These are phyloP conservation scores for Phytophthora syringae DNA, from an alignment of 352 stramenopile species.

Conservation along the genomic window DNA sequence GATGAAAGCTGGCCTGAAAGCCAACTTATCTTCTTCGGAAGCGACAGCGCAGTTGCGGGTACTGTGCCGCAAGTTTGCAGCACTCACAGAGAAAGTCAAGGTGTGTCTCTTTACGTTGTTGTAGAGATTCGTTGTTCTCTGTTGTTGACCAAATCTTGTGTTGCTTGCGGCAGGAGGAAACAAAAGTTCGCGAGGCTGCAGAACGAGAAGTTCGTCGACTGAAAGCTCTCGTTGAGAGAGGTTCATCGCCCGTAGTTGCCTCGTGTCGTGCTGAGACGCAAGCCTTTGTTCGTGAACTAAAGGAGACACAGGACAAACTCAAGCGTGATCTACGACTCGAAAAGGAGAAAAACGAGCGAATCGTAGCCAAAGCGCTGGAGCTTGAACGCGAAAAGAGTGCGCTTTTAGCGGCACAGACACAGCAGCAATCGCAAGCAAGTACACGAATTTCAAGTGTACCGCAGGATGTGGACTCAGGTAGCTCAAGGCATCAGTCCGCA, in stretches of 20 bases:
- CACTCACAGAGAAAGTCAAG: constrained; percentile 87
- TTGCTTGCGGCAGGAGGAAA: constrained; percentile 71
- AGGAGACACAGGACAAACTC: constrained; percentile 60
- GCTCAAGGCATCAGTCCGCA: constrained; percentile 28
- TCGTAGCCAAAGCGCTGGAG: constrained; percentile 71
- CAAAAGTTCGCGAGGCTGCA: constrained; percentile 69
- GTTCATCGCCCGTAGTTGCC: constrained; percentile 54
- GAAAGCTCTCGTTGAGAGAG: constrained; percentile 65
- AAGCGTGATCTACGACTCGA: constrained; percentile 73
- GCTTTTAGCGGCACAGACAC: constrained; percentile 36
- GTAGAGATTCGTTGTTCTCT: not conserved
- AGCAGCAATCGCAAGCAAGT: constrained; percentile 12
- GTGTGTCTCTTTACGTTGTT: constrained; percentile 22
- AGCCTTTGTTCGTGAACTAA: constrained; percentile 65
- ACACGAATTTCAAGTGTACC: constrained; percentile 4
- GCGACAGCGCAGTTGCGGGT: constrained; percentile 82
- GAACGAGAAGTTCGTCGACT: constrained; percentile 78
- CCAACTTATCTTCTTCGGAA: constrained; percentile 68
- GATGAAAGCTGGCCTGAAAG: constrained; percentile 60
- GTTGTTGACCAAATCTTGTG: not conserved
- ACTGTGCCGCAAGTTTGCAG: constrained; percentile 85
- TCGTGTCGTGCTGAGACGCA: constrained; percentile 69
- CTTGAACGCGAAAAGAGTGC: constrained; percentile 75
- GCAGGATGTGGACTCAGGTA: constrained; percentile 10
- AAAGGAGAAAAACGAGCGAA: constrained; percentile 80